These are phyloP conservation scores for Blastocystis hominis DNA, from an alignment of 352 stramenopile genomes.

Conservation along the genomic window DNA sequence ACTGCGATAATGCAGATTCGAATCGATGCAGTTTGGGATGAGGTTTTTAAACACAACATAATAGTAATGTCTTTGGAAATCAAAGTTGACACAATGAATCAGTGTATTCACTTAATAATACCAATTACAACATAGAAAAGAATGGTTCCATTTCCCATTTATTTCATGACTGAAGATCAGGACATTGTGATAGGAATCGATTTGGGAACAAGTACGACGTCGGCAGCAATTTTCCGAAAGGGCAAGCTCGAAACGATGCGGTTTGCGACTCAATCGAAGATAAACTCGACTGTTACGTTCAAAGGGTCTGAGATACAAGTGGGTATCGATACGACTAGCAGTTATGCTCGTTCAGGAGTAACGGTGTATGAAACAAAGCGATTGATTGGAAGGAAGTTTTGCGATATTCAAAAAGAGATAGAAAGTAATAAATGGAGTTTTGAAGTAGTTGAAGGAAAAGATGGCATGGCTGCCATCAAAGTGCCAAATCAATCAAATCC, in stretches of 20 bases:
- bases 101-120: no score
- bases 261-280: neutral
- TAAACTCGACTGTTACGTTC: neutral
- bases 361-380: conserved; percentile 39
- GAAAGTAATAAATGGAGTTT: conserved; percentile 10
- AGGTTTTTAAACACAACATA: no score
- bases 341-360: no score
- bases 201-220: conserved; percentile 24
- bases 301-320: neutral
- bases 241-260: neutral
- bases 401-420: neutral
- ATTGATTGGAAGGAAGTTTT: conserved; percentile 30
- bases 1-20: no score
- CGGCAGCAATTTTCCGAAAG: neutral
- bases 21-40: no score
- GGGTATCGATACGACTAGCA: neutral
- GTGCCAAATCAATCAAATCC: neutral
- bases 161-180: neutral
- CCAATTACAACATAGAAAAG: no score
- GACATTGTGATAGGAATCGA: neutral
- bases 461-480: neutral
- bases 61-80: no score
- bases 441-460: conserved; percentile 2
- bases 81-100: no score
- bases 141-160: no score